These are phyloP conservation scores for Gomphus bonarii DNA, from an alignment of 1,284 basidiomycete species.

Conservation along the genomic window DNA sequence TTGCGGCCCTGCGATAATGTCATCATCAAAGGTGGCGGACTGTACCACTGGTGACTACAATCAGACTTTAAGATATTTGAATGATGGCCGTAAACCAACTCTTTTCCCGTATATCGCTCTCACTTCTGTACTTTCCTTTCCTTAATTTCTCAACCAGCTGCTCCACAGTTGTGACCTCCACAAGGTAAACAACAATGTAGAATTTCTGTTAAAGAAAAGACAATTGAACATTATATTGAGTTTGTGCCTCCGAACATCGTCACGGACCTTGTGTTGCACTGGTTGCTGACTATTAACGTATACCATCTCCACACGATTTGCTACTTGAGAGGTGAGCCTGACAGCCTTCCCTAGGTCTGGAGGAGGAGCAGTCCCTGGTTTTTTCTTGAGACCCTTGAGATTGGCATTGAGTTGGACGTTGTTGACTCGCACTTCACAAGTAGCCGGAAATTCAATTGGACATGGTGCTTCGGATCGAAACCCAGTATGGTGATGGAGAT, in stretches of 20 bases:
- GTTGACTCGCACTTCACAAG: conserved; percentile 87
- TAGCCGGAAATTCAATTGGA: conserved; percentile 86
- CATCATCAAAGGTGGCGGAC: conserved; percentile 62
- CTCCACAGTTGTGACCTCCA: conserved; percentile 60
- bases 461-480: conserved; percentile 47
- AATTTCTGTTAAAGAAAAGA: conserved; percentile 50
- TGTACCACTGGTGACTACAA: conserved; percentile 43
- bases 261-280: conserved; percentile 50
- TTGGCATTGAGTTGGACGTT: conserved; percentile 60
- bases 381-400: conserved; percentile 90
- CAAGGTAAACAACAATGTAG: conserved; percentile 75
- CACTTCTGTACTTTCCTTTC: conserved; percentile 52
- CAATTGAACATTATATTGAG: not conserved
- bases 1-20: conserved; percentile 79
- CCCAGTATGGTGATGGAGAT: conserved; percentile 36
- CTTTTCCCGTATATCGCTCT: conserved; percentile 55
- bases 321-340: conserved; percentile 32
- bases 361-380: conserved; percentile 91
- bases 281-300: conserved; percentile 86
- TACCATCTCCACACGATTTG: conserved; percentile 74
- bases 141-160: conserved; percentile 59
- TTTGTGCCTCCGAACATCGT: not conserved
- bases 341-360: conserved; percentile 67
- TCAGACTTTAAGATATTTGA: not conserved
- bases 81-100: conserved; percentile 34